Evolutionary conservation across 441 rosid species (phyloP), one percentile per base, ranked within the genome.

Genomic region (Breynia disticha): DNA sequence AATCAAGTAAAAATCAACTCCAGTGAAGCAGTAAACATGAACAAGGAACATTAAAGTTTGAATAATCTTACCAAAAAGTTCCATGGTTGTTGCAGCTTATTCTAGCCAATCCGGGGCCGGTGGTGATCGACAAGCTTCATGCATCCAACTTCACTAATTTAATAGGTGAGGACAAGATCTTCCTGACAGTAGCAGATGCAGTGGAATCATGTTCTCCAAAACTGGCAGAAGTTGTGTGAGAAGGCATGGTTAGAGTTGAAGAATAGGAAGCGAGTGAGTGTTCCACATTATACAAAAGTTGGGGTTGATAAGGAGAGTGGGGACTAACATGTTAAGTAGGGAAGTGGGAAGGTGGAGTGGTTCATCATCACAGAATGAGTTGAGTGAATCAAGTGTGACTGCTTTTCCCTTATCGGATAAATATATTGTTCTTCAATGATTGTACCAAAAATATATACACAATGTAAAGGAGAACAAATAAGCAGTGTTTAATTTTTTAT

Each of bases 41-140:
- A 15, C 44, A 41, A 11, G n/a, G 44, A 11, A 41, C 13, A 41
- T 41, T 41, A 41, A 3, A 28, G 35, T 28, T n/a, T 41, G n/a
- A 7, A 42, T 55, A 41, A 43, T 52, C 63, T 62, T 53, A 68
- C 55, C 67, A 28, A 18, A n/a, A 48, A 50, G 16, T 18, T 51
- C 24, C 6, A 19, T 22, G 16, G 35, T 20, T 54, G 44, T 15
- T 1, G 16, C 88, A 90, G 95, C 81, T 91, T 49, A 65, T 84
- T 49, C 73, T 91, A 41, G 91, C 98, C 46, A 91, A 91, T 67
- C 97, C 95, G 13, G 97, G 95, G 19, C 72, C 89, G 1, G 72
- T 55, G 61, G 98, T 91, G 63, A 81, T 91, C 2, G 77, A 82
- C 70, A 88, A 91, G 77, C 72, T 91, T 46, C 81, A 86, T 24